Evolutionary conservation across 164 flowering plant species (phyloP).

Genomic region (Umbilicus rupestris): DNA sequence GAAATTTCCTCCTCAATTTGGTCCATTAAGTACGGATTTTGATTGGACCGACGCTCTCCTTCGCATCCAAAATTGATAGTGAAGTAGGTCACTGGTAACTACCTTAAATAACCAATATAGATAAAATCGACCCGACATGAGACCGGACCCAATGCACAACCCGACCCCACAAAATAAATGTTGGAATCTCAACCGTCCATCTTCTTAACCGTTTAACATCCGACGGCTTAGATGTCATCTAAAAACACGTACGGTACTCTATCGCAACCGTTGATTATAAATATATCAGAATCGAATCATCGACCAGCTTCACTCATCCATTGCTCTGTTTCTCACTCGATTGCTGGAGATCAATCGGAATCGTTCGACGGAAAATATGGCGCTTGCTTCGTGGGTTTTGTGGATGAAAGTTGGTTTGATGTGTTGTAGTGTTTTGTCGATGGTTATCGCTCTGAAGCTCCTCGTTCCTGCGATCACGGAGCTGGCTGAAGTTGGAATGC

Average conservation of each 20-base stretch:
- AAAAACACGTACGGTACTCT: not conserved
- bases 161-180: not conserved
- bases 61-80: not conserved
- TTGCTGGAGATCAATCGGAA: not conserved
- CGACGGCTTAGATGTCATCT: not conserved
- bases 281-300: not conserved
- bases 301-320: constrained; percentile 1
- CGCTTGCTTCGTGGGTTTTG: constrained; percentile 9
- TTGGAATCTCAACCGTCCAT: not conserved
- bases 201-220: not conserved
- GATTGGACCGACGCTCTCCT: constrained; percentile 4
- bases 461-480: constrained; percentile 21
- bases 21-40: not conserved
- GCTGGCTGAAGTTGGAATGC: constrained; percentile 8
- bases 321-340: not conserved
- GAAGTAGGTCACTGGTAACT: not conserved
- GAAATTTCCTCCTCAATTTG: not conserved
- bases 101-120: not conserved
- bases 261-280: constrained; percentile 4
- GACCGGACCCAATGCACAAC: not conserved
- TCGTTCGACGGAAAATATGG: constrained; percentile 14
- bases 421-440: constrained; percentile 21
- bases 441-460: constrained; percentile 22
- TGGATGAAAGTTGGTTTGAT: constrained; percentile 21
- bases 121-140: not conserved